Base-by-base conservation (phyloP, 2,329 filamentous ascomycete species). In the Diaporthe helianthi region DNA sequence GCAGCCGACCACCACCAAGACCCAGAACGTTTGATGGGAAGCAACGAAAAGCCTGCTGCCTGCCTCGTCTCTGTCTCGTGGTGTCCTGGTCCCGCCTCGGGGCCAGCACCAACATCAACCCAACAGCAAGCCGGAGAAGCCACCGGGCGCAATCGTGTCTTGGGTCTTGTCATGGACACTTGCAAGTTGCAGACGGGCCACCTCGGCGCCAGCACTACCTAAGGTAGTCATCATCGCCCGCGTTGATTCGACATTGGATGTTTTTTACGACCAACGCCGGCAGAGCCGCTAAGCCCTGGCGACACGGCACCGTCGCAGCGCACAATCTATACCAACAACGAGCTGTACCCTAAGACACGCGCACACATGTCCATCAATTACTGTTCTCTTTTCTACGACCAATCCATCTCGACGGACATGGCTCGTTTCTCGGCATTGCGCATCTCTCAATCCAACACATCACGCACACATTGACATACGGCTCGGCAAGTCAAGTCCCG, bases 201-300 rank as follows among this genome's bases (percentile, higher is more conserved):
- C 8, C 19, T 29, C 31, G 44, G 26, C 12, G 15, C 31, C 53
- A 41, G 53, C 65, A 41, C 41, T 46, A n/a, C n/a, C n/a, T n/a
- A n/a, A n/a, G n/a, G n/a, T n/a, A 29, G 68, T 29, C 46, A 26
- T 53, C 61, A 26, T 61, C n/a, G 33, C 55, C 54, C 29, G 38
- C 41, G 19, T 29, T 49, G 24, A 33, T 46, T 67, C 29, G 64
- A 47, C 6, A n/a, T 33, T 38, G 15, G 29, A 38, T 38, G 15
- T 31, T 19, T 5, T 55, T 38, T 17, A 29, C 51, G 52, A 10
- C 52, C 64, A 38, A 29, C n/a, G 64, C 52, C 52, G 31, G 41
- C 51, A 54, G 19, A 36, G 24, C 7, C 26, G n/a, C 58, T 63
- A 49, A 19, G 29, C 58, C 26, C 41, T 22, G 3, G 17, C 26